Conservation (phyloP, 768 basidiomycete species). For the Naganishia onofrii region DNA sequence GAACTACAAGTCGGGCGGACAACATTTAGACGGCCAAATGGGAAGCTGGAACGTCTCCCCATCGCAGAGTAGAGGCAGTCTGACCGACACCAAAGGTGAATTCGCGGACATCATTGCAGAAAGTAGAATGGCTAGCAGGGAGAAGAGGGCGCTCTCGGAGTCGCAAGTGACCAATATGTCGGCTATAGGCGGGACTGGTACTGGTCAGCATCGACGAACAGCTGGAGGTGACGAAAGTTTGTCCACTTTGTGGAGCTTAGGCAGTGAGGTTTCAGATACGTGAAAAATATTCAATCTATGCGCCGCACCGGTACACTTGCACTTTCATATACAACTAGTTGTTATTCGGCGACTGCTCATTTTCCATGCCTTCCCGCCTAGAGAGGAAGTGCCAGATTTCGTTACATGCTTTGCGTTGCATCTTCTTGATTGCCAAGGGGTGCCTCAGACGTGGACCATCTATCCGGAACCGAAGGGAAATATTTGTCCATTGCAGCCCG, state of each 20-base stretch:
- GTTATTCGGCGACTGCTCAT: neutral
- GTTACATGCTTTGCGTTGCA: constrained; percentile 19
- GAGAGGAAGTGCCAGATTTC: neutral
- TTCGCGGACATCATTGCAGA: neutral
- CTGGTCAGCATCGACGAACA: constrained; percentile 5
- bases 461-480: constrained; percentile 51
- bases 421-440: constrained; percentile 14
- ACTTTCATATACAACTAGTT: neutral
- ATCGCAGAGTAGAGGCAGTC: neutral
- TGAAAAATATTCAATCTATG: neutral
- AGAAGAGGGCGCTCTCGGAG: neutral
- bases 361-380: neutral
- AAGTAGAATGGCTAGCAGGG: neutral
- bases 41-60: too few relatives aligned
- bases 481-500: constrained; percentile 51
- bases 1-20: neutral
- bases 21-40: neutral
- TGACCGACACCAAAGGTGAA: neutral
- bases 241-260: constrained; percentile 23
- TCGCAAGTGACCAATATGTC: constrained; percentile 1
- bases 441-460: constrained; percentile 38
- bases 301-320: too few relatives aligned
- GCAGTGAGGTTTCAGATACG: constrained; percentile 12
- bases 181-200: neutral
- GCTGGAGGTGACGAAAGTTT: constrained; percentile 1